Conservation (phyloP, 768 basidiomycete species). For the Boletales sp. region DNA sequence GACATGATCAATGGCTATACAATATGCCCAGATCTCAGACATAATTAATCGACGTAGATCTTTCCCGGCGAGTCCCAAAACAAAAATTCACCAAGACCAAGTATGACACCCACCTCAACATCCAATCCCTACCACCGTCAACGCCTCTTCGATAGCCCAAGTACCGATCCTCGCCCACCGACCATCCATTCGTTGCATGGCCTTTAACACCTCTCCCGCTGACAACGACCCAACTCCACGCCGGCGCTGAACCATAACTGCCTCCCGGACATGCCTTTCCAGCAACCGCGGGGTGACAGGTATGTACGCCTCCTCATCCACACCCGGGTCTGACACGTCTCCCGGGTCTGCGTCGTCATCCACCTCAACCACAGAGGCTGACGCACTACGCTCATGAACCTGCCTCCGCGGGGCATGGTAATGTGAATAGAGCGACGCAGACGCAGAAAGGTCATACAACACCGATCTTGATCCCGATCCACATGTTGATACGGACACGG, state of each 20-base stretch:
- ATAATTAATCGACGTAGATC: no score
- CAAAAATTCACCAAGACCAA: no score
- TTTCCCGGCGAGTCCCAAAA: no score
- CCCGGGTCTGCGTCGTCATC: slow-evolving; percentile 38
- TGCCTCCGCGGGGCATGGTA: slow-evolving; percentile 19
- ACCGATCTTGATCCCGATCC: not conserved
- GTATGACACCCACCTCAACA: no score
- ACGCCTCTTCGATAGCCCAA: slow-evolving; percentile 62
- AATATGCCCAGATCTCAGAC: no score
- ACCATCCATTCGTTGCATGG: slow-evolving; percentile 50
- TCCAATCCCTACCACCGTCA: slow-evolving; percentile 31
- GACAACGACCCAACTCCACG: slow-evolving; percentile 20
- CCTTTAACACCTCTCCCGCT: slow-evolving; percentile 44
- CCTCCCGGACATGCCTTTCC: slow-evolving; percentile 42
- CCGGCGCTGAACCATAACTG: slow-evolving; percentile 27
- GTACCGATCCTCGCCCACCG: slow-evolving; percentile 63
- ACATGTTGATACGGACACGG: not conserved
- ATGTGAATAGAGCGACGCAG: slow-evolving; percentile 22
- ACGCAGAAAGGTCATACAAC: slow-evolving; percentile 11
- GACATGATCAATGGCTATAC: no score
- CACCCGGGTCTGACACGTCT: slow-evolving; percentile 57
- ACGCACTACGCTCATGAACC: slow-evolving; percentile 11
- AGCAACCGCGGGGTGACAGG: slow-evolving; percentile 54
- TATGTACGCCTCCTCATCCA: slow-evolving; percentile 59
- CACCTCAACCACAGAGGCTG: slow-evolving; percentile 16